Evolutionary conservation across 768 basidiomycete genomes (phyloP), one percentile per base, ranked within the genome.

Genomic region (Kwoniella mangroviensis): DNA sequence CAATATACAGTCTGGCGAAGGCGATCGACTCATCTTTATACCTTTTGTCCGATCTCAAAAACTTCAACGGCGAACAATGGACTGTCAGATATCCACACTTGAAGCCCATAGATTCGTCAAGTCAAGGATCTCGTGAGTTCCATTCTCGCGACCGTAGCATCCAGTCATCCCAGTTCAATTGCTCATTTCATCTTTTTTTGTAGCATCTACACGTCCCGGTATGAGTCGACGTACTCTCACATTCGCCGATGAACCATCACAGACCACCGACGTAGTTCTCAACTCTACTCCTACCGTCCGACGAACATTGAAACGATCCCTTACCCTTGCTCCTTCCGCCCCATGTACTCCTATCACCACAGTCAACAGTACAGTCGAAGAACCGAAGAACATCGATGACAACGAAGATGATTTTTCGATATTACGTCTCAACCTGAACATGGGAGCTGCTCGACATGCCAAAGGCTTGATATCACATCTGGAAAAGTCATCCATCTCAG

Each of bases 401-500:
- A 62, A 87, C 86, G 75, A 72, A 54, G 69, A 74, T 52, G 91
- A 92, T 72, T 94, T 98, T 83, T 89, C 91, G 70, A 90, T 98
- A 63, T 89, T 98, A 71, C 91, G 92, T 13, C 88, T 98, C 55
- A 94, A 98, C 84, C 89, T 98, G 77, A 93, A 93, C 80, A 90
- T 98, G 57, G 94, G 94, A 22, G 86, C 90, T 41, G 69, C 89
- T 87, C 65, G 88, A 87, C 49, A 87, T 88, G 87, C 88, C 22
- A 73, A 72, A 34, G 76, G 82, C 0, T 89, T 99, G 49, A 93
- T 98, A 70, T 89, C 92, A 3, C 92, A 94, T 71, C 89, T 99
- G 64, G 94, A 98, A 85, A 94, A 93, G 79, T 87, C 89, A 2
- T 96, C 94, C 40, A 94, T 98, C 71, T 92, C 95, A 56, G 92